Conservation (phyloP, 2,329 filamentous ascomycete species). For the Exophiala calicioides region DNA sequence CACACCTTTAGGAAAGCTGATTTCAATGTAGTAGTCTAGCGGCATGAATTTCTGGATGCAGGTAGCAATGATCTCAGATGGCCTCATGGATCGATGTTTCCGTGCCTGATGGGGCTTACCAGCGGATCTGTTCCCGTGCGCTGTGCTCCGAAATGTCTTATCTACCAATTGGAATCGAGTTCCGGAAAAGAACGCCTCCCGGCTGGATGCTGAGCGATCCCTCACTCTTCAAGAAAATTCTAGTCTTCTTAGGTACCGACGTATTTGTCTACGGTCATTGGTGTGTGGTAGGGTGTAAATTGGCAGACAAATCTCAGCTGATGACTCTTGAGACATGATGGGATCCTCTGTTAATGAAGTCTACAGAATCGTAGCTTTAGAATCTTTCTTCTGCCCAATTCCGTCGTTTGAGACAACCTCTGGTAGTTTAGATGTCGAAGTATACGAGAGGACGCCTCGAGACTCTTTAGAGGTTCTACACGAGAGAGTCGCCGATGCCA, state of each 20-base stretch:
- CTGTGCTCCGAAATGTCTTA: not conserved
- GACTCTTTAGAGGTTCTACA: slow-evolving; percentile 28
- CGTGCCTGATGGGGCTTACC: not conserved
- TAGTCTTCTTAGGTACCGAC: too few species aligned
- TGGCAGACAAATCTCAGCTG: too few species aligned
- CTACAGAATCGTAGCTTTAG: slow-evolving; percentile 8
- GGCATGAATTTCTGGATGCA: too few species aligned
- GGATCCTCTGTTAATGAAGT: not conserved
- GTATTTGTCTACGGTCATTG: too few species aligned
- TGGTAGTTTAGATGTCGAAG: slow-evolving; percentile 2
- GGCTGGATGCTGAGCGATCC: too few species aligned
- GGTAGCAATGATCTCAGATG: not conserved
- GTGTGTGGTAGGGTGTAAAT: too few species aligned
- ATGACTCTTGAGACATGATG: too few species aligned
- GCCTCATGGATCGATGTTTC: not conserved
- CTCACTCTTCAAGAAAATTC: too few species aligned
- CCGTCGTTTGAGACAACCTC: slow-evolving; percentile 1
- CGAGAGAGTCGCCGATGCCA: slow-evolving; percentile 31
- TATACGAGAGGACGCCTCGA: slow-evolving; percentile 6
- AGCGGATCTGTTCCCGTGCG: not conserved
- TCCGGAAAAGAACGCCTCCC: too few species aligned
- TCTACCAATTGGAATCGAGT: not conserved
- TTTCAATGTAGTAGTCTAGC: not conserved
- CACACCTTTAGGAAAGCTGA: not conserved
- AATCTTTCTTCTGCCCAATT: slow-evolving; percentile 6